These are phyloP conservation scores for Metschnikowia vanudenii DNA, from an alignment of 805 yeast genomes.

Conservation along the genomic window DNA sequence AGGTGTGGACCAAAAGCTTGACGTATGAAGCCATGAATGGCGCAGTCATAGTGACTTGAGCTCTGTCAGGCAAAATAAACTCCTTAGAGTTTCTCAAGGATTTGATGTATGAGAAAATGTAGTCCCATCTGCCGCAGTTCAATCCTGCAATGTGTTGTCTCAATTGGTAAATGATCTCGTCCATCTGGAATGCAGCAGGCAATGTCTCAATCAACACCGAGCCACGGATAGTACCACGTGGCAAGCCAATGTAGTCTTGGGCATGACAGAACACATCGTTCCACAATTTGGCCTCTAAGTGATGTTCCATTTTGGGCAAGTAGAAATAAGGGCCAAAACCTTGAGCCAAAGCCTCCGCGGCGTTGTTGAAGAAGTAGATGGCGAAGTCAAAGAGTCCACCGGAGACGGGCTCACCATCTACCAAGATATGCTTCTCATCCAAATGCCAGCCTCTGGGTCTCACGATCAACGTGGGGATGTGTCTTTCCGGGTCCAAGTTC, in stretches of 20 bases:
- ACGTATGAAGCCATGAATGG: constrained; percentile 82
- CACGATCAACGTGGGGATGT: constrained; percentile 74
- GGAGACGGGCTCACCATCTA: constrained; percentile 74
- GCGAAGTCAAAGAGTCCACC: constrained; percentile 82
- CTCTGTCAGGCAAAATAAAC: constrained; percentile 74
- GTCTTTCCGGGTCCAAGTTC: constrained; percentile 48
- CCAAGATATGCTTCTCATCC: constrained; percentile 66
- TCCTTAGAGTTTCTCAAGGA: constrained; percentile 66
- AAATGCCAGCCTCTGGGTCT: constrained; percentile 91
- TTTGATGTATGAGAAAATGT: constrained; percentile 78
- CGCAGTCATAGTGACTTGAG: constrained; percentile 74
- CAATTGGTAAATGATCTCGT: constrained; percentile 75
- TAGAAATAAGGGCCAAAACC: constrained; percentile 83
- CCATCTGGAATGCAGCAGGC: constrained; percentile 86
- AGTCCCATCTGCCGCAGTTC: constrained; percentile 90
- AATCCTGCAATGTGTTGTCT: constrained; percentile 76
- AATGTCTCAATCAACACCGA: constrained; percentile 80
- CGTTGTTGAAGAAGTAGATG: constrained; percentile 73
- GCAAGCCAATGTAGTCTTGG: constrained; percentile 65
- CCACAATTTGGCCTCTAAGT: constrained; percentile 80
- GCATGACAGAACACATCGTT: constrained; percentile 75
- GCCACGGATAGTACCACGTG: constrained; percentile 78
- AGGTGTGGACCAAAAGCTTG: constrained; percentile 64
- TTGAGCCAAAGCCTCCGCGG: constrained; percentile 53
- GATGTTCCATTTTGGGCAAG: constrained; percentile 85